These are phyloP conservation scores for Leccinum broughii DNA, from an alignment of 768 basidiomycete genomes.

Conservation along the genomic window DNA sequence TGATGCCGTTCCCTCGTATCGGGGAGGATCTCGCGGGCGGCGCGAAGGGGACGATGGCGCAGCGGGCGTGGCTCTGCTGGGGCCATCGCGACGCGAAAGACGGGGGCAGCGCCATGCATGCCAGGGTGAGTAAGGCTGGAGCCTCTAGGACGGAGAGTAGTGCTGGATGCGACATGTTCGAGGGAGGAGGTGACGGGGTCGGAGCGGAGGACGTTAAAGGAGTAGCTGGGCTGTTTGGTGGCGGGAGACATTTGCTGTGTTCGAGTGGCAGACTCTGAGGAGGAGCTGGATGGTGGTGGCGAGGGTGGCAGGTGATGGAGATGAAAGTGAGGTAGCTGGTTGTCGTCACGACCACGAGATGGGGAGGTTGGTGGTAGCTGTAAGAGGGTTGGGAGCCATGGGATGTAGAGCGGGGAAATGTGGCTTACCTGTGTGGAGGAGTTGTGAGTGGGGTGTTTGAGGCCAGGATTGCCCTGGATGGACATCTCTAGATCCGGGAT, in stretches of 20 bases:
- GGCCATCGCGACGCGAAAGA: slow-evolving; percentile 40
- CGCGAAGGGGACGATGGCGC: slow-evolving; percentile 21
- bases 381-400: not conserved
- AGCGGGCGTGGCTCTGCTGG: slow-evolving; percentile 19
- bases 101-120: slow-evolving; percentile 37
- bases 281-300: slow-evolving; percentile 29
- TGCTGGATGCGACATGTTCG: slow-evolving; percentile 45
- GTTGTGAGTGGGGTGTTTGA: slow-evolving; percentile 2
- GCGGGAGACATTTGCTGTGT: slow-evolving; percentile 17
- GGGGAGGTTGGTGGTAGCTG: slow-evolving; percentile 5
- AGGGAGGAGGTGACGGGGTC: slow-evolving; percentile 43
- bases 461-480: slow-evolving; percentile 9
- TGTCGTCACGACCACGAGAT: not conserved
- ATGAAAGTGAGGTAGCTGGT: slow-evolving; percentile 1
- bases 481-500: slow-evolving; percentile 22
- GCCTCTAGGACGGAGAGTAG: slow-evolving; percentile 37
- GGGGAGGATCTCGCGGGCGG: slow-evolving; percentile 27
- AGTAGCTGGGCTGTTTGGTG: slow-evolving; percentile 27
- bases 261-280: slow-evolving; percentile 29
- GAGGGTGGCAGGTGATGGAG: slow-evolving; percentile 20
- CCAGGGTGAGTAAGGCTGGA: slow-evolving; percentile 21
- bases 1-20: slow-evolving; percentile 29
- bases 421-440: slow-evolving; percentile 9
- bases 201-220: slow-evolving; percentile 48
- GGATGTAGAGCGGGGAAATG: slow-evolving; percentile 9